Percentiles rank a stretch among this genome's conserved stretches.
Evolutionary conservation across 257 asterid genomes (phyloP).

Genomic region (Solanum appendiculatum): DNA sequence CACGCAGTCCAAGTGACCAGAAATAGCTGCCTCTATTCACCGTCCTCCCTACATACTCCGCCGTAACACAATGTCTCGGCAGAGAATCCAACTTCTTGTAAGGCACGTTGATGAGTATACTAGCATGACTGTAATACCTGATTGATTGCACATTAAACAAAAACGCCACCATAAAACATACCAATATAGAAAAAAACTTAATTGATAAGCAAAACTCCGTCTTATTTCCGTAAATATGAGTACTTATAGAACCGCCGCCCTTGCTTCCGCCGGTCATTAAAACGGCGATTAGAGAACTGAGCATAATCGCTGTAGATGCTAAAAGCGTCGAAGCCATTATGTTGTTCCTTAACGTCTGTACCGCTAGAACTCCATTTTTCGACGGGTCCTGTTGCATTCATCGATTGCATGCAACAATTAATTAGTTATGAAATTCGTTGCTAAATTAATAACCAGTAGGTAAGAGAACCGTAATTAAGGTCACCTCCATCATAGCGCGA

Average conservation of each 20-base stretch:
- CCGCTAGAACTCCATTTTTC: slow-evolving; percentile 70
- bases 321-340: slow-evolving; percentile 90
- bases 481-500: slow-evolving; percentile 87
- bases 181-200: slow-evolving; percentile 55
- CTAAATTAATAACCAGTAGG: neutral
- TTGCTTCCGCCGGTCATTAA: slow-evolving; percentile 43
- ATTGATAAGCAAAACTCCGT: slow-evolving; percentile 38
- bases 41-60: slow-evolving; percentile 52
- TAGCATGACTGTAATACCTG: slow-evolving; percentile 88
- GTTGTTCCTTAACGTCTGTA: slow-evolving; percentile 79
- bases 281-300: slow-evolving; percentile 72
- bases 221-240: slow-evolving; percentile 24
- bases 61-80: slow-evolving; percentile 12
- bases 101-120: slow-evolving; percentile 83
- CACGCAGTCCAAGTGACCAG: slow-evolving; percentile 90
- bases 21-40: slow-evolving; percentile 76
- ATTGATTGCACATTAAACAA: slow-evolving; percentile 74
- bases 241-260: slow-evolving; percentile 4
- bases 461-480: neutral
- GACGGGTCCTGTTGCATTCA: slow-evolving; percentile 33
- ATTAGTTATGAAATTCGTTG: neutral
- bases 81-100: neutral
- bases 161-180: slow-evolving; percentile 74
- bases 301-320: slow-evolving; percentile 78
- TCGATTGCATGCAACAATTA: neutral